phyloP scores from a whole-genome alignment of 202 grass and related monocot genomes.

The Schoenoplectus triqueter region DNA sequence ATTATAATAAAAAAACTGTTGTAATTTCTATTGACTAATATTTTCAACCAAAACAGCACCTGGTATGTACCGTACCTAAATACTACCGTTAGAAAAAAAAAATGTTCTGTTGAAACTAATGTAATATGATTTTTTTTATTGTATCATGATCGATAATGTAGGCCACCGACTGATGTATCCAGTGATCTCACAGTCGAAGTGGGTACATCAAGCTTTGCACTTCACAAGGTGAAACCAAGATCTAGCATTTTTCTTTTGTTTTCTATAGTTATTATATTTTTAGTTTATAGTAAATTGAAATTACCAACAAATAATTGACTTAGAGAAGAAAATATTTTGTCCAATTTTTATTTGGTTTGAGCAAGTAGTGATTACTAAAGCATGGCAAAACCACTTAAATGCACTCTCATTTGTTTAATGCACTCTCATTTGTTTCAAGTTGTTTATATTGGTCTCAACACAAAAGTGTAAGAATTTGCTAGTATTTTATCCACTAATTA shows the following conservation, averaged over 20 bases:
- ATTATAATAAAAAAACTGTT: no score
- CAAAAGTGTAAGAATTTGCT: background rate
- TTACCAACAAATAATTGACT: background rate
- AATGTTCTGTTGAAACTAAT: background rate
- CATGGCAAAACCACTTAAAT: background rate
- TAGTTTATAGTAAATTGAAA: conserved; percentile 19
- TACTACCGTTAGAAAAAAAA: background rate
- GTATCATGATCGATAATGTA: conserved; percentile 38
- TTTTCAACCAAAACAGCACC: background rate
- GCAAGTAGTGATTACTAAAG: conserved; percentile 8
- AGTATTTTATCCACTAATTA: background rate
- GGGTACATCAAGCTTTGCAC: conserved; percentile 87
- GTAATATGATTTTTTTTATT: background rate
- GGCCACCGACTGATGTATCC: conserved; percentile 92
- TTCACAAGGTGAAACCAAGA: conserved; percentile 82
- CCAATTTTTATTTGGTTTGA: background rate
- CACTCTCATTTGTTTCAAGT: background rate
- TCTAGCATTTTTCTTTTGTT: background rate
- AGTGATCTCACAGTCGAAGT: conserved; percentile 92
- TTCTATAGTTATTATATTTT: background rate
- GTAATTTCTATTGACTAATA: background rate
- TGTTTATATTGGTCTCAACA: background rate
- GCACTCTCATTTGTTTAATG: background rate
- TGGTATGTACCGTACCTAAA: background rate
- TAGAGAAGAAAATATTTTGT: conserved; percentile 11